Percentiles rank a stretch among this genome's conserved stretches.
Evolutionary conservation across 2,329 filamentous ascomycete species (phyloP).

Genomic region (Zopfia rhizophila): DNA sequence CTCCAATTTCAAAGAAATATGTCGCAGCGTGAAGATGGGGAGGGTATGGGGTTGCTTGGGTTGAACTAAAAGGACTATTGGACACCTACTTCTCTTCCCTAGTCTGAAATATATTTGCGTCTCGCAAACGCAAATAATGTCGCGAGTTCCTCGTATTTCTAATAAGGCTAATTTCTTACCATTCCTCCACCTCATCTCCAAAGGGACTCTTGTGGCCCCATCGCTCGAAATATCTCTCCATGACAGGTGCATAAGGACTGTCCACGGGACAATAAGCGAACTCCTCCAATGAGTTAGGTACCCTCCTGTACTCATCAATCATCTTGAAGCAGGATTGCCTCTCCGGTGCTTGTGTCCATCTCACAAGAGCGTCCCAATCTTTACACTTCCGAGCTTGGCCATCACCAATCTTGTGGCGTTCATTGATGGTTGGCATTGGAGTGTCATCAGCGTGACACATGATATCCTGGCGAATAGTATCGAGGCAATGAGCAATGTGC

Average conservation of each 20-base stretch:
- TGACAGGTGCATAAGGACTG: neutral
- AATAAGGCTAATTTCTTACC: too few relatives aligned
- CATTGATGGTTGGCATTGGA: constrained; percentile 1
- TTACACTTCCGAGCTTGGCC: constrained; percentile 4
- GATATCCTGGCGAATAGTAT: constrained; percentile 12
- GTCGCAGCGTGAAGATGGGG: too few relatives aligned
- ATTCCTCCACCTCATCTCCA: neutral
- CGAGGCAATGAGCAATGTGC: constrained; percentile 12
- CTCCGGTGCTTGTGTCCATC: constrained; percentile 6
- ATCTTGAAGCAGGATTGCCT: constrained; percentile 10
- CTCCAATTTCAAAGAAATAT: too few relatives aligned
- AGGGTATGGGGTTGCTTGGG: too few relatives aligned
- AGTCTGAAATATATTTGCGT: too few relatives aligned
- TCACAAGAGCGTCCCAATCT: constrained; percentile 6
- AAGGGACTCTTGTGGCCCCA: constrained; percentile 1
- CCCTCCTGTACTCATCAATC: constrained; percentile 4
- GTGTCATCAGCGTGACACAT: constrained; percentile 14
- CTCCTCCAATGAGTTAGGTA: constrained; percentile 2
- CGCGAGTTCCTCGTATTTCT: too few relatives aligned
- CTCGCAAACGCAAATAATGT: too few relatives aligned
- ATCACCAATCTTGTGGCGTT: constrained; percentile 9
- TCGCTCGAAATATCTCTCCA: constrained; percentile 5
- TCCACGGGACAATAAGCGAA: constrained; percentile 4
- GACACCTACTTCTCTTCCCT: too few relatives aligned
- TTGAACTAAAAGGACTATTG: too few relatives aligned